phyloP scores from a whole-genome alignment of 2,329 filamentous ascomycete species.

The Lasiodiplodia hormozganensis region DNA sequence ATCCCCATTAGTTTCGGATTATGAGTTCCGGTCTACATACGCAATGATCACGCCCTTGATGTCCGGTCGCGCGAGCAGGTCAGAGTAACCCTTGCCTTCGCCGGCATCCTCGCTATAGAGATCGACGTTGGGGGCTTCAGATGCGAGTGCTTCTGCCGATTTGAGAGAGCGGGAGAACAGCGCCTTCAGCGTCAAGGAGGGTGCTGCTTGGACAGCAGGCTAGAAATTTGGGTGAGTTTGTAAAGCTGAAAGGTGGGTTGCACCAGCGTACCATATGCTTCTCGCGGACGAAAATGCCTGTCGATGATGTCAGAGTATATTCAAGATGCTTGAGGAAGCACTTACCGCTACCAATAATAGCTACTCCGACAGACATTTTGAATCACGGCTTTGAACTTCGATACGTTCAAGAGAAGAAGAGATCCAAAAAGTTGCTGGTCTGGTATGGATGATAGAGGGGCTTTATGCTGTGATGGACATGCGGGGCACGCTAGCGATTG shows the following conservation, averaged over 20 bases:
- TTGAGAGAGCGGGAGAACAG: conserved; percentile 69
- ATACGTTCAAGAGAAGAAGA: too few species aligned
- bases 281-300: conserved; percentile 65
- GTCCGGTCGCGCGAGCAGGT: conserved; percentile 62
- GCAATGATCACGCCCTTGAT: conserved; percentile 63
- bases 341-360: conserved; percentile 65
- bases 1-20: neutral
- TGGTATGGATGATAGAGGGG: neutral
- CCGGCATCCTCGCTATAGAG: conserved; percentile 66
- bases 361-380: conserved; percentile 57
- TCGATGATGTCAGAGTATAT: conserved; percentile 8
- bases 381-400: neutral
- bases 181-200: conserved; percentile 66
- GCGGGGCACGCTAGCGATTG: conserved; percentile 15
- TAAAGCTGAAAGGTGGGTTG: conserved; percentile 39
- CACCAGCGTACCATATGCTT: conserved; percentile 59
- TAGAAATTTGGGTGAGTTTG: conserved; percentile 29
- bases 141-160: conserved; percentile 59
- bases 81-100: conserved; percentile 55
- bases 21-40: conserved; percentile 37
- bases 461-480: neutral
- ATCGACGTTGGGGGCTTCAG: conserved; percentile 53
- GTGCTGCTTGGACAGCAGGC: conserved; percentile 65
- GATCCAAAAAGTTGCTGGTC: neutral
- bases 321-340: neutral